Conservation (phyloP, 495 filamentous ascomycete genomes). For the Bathelium albidoporum region DNA sequence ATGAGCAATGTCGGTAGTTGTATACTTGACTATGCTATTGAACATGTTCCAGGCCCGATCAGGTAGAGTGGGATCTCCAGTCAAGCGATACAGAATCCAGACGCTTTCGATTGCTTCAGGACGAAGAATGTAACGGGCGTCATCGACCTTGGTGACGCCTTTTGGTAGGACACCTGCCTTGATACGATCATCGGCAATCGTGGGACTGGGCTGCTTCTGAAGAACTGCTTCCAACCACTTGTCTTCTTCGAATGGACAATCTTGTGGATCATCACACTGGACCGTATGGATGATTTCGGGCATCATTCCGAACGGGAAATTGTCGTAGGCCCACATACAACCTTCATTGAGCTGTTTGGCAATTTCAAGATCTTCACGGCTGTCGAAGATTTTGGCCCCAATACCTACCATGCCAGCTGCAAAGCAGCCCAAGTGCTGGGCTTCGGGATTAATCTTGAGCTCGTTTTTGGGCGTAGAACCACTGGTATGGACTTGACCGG, state of each 20-base stretch:
- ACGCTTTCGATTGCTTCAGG: constrained; percentile 93
- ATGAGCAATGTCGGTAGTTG: constrained; percentile 62
- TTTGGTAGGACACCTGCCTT: constrained; percentile 38
- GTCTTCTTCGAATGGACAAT: constrained; percentile 34
- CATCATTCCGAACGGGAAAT: constrained; percentile 36
- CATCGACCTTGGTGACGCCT: constrained; percentile 53
- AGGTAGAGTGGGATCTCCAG: constrained; percentile 69
- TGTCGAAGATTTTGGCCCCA: constrained; percentile 20
- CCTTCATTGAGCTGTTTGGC: constrained; percentile 25
- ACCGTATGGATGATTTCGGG: constrained; percentile 34
- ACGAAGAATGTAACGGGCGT: constrained; percentile 61
- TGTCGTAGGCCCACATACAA: constrained; percentile 27
- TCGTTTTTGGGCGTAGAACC: background rate
- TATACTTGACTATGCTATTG: constrained; percentile 55
- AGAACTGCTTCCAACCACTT: constrained; percentile 30
- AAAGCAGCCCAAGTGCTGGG: constrained; percentile 6
- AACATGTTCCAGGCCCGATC: constrained; percentile 93
- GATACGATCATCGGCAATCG: background rate
- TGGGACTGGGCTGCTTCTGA: constrained; percentile 3
- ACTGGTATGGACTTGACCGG: constrained; percentile 2
- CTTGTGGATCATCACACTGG: constrained; percentile 24
- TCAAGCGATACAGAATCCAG: constrained; percentile 91
- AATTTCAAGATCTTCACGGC: constrained; percentile 20
- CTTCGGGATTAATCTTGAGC: background rate
- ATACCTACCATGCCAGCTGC: constrained; percentile 9